Percentiles rank a stretch among this genome's conserved stretches.
Conservation (phyloP, 2,329 filamentous ascomycete species). For the Neospermospora avenae region DNA sequence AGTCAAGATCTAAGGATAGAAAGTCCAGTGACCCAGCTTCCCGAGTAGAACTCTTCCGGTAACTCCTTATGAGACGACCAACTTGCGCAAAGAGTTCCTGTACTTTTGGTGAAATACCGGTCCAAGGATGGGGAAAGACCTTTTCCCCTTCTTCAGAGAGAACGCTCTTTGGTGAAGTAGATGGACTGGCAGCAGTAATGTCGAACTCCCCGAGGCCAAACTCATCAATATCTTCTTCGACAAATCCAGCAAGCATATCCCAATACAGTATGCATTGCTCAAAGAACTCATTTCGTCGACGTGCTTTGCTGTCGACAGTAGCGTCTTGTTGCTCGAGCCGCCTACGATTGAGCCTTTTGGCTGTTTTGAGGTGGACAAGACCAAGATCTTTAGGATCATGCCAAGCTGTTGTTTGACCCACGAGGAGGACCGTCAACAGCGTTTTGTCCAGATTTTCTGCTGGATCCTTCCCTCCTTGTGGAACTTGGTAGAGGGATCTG, state of each 20-base stretch:
- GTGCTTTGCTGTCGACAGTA: slow-evolving; percentile 14
- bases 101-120: slow-evolving; percentile 29
- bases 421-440: slow-evolving; percentile 54
- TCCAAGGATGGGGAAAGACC: slow-evolving; percentile 34
- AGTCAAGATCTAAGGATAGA: slow-evolving; percentile 25
- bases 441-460: slow-evolving; percentile 49
- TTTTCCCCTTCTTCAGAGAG: slow-evolving; percentile 12
- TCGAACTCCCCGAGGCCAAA: slow-evolving; percentile 21
- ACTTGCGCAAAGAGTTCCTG: slow-evolving; percentile 31
- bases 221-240: slow-evolving; percentile 30
- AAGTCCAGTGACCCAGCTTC: slow-evolving; percentile 23
- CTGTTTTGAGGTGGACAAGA: slow-evolving; percentile 30
- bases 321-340: slow-evolving; percentile 24
- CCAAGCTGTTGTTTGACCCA: slow-evolving; percentile 59
- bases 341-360: slow-evolving; percentile 28
- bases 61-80: slow-evolving; percentile 29
- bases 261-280: slow-evolving; percentile 35
- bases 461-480: slow-evolving; percentile 49
- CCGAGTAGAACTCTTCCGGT: slow-evolving; percentile 22
- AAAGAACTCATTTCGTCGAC: slow-evolving; percentile 32
- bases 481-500: slow-evolving; percentile 41
- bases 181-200: neutral
- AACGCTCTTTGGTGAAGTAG: neutral
- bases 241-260: slow-evolving; percentile 33
- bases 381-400: slow-evolving; percentile 55